Percentiles rank a stretch among this genome's conserved stretches.
These are phyloP conservation scores for Penicillium angulare DNA, from an alignment of 495 filamentous ascomycete genomes.

Conservation along the genomic window DNA sequence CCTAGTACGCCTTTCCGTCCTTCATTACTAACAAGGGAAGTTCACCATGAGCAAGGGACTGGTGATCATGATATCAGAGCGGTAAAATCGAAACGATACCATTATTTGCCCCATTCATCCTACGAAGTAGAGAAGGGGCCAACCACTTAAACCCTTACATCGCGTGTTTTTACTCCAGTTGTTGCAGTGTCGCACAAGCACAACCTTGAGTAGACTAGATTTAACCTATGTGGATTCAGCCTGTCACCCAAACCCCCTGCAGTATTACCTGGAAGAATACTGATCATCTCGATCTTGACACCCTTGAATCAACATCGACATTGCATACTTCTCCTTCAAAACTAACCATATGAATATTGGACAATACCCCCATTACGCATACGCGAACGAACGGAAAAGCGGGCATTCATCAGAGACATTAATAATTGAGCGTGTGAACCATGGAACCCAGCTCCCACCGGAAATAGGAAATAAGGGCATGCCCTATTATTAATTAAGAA, in stretches of 20 bases:
- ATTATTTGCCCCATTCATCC: too few relatives aligned
- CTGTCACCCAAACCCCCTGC: conserved; percentile 1
- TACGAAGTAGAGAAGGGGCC: too few relatives aligned
- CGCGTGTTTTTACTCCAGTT: not conserved
- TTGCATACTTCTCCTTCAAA: too few relatives aligned
- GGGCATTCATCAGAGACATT: conserved; percentile 10
- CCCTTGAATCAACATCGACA: too few relatives aligned
- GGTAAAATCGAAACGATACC: not conserved
- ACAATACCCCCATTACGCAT: too few relatives aligned
- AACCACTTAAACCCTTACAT: not conserved
- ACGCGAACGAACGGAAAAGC: conserved; percentile 1
- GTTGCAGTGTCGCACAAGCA: too few relatives aligned
- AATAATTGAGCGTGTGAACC: conserved; percentile 17
- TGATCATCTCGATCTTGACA: too few relatives aligned
- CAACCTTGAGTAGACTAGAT: not conserved
- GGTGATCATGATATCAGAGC: conserved; percentile 7
- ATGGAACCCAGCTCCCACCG: conserved; percentile 15
- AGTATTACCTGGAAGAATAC: conserved; percentile 6
- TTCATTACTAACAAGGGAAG: too few relatives aligned
- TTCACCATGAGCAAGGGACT: conserved; percentile 12
- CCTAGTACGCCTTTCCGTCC: too few relatives aligned
- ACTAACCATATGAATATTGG: too few relatives aligned
- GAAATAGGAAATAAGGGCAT: conserved; percentile 3
- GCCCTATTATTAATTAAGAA: too few relatives aligned
- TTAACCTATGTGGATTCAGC: conserved; percentile 9